Evolutionary conservation across 768 basidiomycete genomes (phyloP), one percentile per base, ranked within the genome.

Genomic region (Lentinula aciculospora): DNA sequence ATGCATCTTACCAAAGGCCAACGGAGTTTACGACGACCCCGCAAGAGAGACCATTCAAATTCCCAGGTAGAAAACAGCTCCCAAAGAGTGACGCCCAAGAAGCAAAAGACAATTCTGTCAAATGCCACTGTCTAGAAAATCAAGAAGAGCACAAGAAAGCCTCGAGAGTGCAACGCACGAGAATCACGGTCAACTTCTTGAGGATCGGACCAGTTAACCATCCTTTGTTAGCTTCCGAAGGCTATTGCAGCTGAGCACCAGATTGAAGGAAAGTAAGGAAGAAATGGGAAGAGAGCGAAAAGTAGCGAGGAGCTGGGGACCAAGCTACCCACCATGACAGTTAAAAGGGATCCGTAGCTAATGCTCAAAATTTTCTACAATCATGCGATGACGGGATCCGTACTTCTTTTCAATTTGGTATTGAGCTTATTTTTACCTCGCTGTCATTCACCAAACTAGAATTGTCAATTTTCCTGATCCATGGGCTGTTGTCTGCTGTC

Each of bases 51-150:
- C 79, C 80, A 81, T 63, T 90, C 88, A 61, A 90, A 89, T 60
- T 77, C 76, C 57, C 69, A 80, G 15, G 88, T 87, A 62, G 76
- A 70, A 61, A 83, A 75, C 40, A 89, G 60, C 64, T 89, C 88
- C 86, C 86, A 89, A 28, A 85, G 53, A 61, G 86, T 85, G 49
- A 85, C 68, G 17, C 88, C 88, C 60, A 83, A 84, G 54, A 86
- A 74, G n/a, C 74, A 72, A 63, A 85, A 84, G 27, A 85, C 76
- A 40, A 87, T 67, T 63, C 83, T 82, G 44, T 72, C 72, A 64
- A 88, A 86, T 50, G 79, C 76, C 55, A 72, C 87, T 88, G 44
- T 9, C 4, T 8, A 8, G 4, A 50, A 34, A 46, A 55, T 50
- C 13, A 48, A 34, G 36, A 31, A 13, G 8, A 39, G n/a, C n/a